These are phyloP conservation scores for Fusarium sambucinum DNA, from an alignment of 2,329 filamentous ascomycete genomes.

Conservation along the genomic window DNA sequence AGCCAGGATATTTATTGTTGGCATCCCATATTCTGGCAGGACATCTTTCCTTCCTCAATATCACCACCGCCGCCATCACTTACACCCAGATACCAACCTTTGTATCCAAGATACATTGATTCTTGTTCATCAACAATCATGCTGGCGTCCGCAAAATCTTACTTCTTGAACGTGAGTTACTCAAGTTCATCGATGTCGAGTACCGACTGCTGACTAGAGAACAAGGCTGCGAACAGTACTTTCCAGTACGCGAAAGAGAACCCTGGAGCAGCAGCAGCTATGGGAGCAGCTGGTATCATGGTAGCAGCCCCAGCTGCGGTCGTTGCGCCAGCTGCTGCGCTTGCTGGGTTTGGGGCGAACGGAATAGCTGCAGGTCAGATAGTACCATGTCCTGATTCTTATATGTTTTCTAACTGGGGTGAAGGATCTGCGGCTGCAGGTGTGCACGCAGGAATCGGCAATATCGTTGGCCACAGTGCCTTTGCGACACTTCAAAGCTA, in stretches of 20 bases:
- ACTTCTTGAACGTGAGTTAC: neutral
- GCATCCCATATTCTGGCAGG: neutral
- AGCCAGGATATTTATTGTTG: neutral
- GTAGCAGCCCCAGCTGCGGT: conserved; percentile 26
- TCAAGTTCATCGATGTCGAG: too few relatives aligned
- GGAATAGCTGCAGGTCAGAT: conserved; percentile 38
- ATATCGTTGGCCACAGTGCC: conserved; percentile 34
- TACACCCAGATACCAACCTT: neutral
- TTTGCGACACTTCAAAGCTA: conserved; percentile 52
- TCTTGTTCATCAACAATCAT: neutral
- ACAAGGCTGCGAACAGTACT: conserved; percentile 5
- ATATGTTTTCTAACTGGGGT: neutral
- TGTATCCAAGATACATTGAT: neutral
- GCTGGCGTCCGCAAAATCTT: neutral
- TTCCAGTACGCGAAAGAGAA: conserved; percentile 1
- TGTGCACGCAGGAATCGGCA: conserved; percentile 47
- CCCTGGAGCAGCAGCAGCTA: neutral
- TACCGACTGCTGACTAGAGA: neutral
- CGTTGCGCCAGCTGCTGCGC: conserved; percentile 20
- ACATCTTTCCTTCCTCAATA: neutral
- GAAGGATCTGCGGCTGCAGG: conserved; percentile 10
- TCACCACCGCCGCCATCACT: neutral
- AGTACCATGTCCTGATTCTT: neutral
- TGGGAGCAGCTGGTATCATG: conserved; percentile 19
- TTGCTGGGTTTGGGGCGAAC: conserved; percentile 35